A percentile compares a stretch with the other conserved stretches of the same genome.
Evolutionary conservation across 768 basidiomycete genomes (phyloP).

Genomic region (Podaxis rugospora): DNA sequence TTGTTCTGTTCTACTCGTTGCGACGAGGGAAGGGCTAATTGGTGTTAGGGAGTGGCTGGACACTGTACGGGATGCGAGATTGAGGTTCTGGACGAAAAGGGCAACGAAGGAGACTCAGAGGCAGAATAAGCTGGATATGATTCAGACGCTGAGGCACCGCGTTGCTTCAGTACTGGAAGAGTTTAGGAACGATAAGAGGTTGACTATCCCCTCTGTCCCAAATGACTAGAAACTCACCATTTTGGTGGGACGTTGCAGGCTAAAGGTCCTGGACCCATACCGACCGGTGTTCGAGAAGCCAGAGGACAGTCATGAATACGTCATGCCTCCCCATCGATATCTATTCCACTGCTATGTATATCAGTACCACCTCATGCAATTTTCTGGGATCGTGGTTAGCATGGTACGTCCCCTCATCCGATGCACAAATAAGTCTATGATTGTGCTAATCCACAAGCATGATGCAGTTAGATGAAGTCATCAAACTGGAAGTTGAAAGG

Average conservation of each 20-base stretch:
- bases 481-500: constrained; percentile 48
- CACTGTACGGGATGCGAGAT: constrained; percentile 28
- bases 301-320: constrained; percentile 20
- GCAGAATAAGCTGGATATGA: constrained; percentile 24
- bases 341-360: constrained; percentile 75
- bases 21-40: constrained; percentile 27
- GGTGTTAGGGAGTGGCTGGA: constrained; percentile 49
- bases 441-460: neutral
- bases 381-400: constrained; percentile 31
- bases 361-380: constrained; percentile 49
- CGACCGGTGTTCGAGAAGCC: constrained; percentile 38
- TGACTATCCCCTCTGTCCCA: neutral
- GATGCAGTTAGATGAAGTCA: constrained; percentile 54
- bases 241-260: constrained; percentile 20
- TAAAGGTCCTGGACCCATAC: constrained; percentile 60
- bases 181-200: constrained; percentile 54
- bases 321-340: constrained; percentile 57
- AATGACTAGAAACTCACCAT: neutral
- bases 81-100: constrained; percentile 30
- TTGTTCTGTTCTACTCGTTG: constrained; percentile 51
- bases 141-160: constrained; percentile 34
- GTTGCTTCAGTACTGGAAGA: constrained; percentile 34
- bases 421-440: neutral
- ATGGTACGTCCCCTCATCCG: constrained; percentile 28
- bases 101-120: constrained; percentile 24